Evolutionary conservation across 768 basidiomycete genomes (phyloP).

Genomic region (Leccinum ochraceum): DNA sequence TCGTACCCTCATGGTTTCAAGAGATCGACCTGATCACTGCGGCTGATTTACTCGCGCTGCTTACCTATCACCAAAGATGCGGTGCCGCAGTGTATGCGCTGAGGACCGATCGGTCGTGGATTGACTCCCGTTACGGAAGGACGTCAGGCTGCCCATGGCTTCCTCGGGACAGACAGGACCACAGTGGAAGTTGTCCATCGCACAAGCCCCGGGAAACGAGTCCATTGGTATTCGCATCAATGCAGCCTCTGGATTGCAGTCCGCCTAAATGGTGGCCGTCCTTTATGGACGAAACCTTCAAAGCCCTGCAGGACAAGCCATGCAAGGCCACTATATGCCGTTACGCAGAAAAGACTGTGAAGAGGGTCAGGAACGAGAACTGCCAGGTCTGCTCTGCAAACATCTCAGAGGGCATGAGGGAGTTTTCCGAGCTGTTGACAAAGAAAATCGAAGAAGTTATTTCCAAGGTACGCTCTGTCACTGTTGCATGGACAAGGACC

Average conservation of each 20-base stretch:
- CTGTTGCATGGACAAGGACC: neutral
- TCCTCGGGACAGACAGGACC: neutral
- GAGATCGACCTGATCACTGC: constrained; percentile 32
- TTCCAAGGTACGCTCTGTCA: constrained; percentile 7
- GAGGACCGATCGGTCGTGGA: constrained; percentile 11
- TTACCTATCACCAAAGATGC: constrained; percentile 22
- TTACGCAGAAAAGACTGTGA: neutral
- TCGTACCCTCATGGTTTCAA: constrained; percentile 22
- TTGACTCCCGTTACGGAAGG: constrained; percentile 12
- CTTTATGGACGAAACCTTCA: no score
- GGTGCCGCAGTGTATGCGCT: constrained; percentile 11
- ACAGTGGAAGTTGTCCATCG: neutral
- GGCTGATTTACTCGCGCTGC: constrained; percentile 25
- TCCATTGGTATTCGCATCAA: no score
- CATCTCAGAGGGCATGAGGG: constrained; percentile 12
- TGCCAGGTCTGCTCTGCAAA: neutral
- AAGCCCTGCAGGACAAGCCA: no score
- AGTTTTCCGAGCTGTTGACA: constrained; percentile 1
- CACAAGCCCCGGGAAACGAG: no score
- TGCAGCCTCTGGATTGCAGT: no score
- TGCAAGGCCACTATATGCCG: no score
- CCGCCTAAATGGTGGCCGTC: no score
- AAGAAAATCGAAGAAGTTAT: constrained; percentile 12
- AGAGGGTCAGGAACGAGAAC: neutral
- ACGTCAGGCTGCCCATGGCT: neutral